Evolutionary conservation across 257 asterid genomes (phyloP).

Genomic region (Solanum paucissectum): DNA sequence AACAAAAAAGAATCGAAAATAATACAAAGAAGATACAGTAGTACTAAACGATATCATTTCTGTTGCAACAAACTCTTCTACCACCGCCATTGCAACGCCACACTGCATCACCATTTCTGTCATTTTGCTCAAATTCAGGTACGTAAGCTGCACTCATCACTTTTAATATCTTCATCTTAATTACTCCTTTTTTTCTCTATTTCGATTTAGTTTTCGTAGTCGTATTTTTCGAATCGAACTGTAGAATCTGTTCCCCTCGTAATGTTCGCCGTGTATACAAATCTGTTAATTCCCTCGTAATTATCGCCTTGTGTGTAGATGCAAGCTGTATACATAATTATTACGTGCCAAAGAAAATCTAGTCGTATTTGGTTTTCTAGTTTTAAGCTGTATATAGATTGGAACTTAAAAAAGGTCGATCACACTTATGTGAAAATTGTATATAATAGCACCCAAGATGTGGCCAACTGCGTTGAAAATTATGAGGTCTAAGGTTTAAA

Average conservation of each 20-base stretch:
- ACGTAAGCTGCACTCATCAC: not conserved
- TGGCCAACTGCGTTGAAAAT: not conserved
- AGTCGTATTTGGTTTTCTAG: not conserved
- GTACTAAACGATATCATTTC: not conserved
- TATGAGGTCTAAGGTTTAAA: not conserved
- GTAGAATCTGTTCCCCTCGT: not conserved
- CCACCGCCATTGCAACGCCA: not conserved
- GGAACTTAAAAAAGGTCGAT: not conserved
- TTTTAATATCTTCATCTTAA: not conserved
- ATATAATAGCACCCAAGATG: not conserved
- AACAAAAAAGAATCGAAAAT: no score
- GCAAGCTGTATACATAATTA: not conserved
- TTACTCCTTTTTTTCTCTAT: not conserved
- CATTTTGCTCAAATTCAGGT: not conserved
- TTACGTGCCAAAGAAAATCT: not conserved
- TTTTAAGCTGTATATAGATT: not conserved
- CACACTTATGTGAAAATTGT: not conserved
- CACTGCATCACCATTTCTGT: not conserved
- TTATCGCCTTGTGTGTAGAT: not conserved
- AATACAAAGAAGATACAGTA: not conserved
- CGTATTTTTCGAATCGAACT: not conserved
- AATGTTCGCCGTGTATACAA: not conserved
- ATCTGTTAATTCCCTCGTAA: not conserved
- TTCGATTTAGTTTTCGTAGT: not conserved
- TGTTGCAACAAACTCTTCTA: conserved; percentile 9